These are phyloP conservation scores for Apiospora rasikravindrae DNA, from an alignment of 2,329 filamentous ascomycete species.

Conservation along the genomic window DNA sequence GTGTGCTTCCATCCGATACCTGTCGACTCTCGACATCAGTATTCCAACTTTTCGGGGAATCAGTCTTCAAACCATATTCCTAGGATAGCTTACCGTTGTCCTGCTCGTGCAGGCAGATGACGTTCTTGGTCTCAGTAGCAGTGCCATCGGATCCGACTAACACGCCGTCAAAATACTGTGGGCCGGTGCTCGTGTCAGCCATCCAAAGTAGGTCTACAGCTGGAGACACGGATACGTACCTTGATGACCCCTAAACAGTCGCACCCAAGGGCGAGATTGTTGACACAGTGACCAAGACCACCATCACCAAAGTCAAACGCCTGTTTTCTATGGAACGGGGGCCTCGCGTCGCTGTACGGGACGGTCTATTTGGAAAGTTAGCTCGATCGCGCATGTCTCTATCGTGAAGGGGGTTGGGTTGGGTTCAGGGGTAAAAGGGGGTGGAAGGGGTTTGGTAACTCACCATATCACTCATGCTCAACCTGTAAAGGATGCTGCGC, in stretches of 20 bases:
- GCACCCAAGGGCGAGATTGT: constrained; percentile 70
- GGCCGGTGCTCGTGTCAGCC: not conserved
- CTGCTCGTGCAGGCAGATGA: constrained; percentile 72
- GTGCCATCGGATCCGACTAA: constrained; percentile 59
- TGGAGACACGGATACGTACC: not conserved
- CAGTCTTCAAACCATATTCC: too few relatives aligned
- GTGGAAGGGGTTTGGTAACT: not conserved
- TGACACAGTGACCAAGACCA: constrained; percentile 67
- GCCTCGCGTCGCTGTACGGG: constrained; percentile 66
- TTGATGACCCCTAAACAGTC: constrained; percentile 69
- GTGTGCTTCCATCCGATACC: constrained; percentile 72
- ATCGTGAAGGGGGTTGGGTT: not conserved
- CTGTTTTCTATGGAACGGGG: constrained; percentile 68
- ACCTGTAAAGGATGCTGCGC: constrained; percentile 61
- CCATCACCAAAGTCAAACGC: constrained; percentile 74
- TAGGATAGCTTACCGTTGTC: constrained; percentile 55
- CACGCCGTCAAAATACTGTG: constrained; percentile 57
- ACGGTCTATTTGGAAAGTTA: constrained; percentile 47
- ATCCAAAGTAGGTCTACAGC: not conserved
- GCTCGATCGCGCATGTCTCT: not conserved
- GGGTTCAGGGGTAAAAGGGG: not conserved
- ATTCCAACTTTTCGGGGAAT: too few relatives aligned
- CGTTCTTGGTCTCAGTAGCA: constrained; percentile 60
- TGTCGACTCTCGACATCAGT: too few relatives aligned
- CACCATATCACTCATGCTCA: constrained; percentile 64